Base-by-base conservation (phyloP, 148 eudicot species). In the Arctostaphylos glauca region DNA sequence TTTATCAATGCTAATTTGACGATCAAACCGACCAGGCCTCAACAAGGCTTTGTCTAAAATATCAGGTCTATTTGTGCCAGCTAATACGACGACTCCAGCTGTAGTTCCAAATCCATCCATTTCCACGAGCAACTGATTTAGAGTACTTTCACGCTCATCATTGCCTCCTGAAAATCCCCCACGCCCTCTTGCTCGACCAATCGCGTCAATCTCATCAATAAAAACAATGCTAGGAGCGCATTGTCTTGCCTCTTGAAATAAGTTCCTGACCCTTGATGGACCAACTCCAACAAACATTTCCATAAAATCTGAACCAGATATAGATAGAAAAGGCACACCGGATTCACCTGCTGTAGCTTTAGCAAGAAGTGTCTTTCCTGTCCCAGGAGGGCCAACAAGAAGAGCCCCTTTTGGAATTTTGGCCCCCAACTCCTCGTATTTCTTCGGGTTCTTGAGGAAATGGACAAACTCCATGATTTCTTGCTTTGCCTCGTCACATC, bases 281-380 rank as follows among this genome's bases (percentile, higher is more conserved):
- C 95, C 95, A 77, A 92, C 93, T 50, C 95, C 95, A 62, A 90
- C 92, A 86, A 92, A 92, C 95, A 91, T 89, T 74, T 92, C 95
- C 90, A 91, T 87, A 84, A 92, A 92, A 83, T 91, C 95, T n/a
- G 92, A 91, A 21, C 89, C 95, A 41, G 94, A 88, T 77, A 92
- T 88, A 10, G 94, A 91, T 15, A 92, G 82, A 62, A 92, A 92
- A 64, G 93, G 94, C 46, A 92, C 94, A 49, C 80, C 90, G 56
- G 92, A 89, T 83, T 92, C 95, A 43, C 95, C 95, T 7, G 95
- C 95, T 72, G 92, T 90, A 58, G 95, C 93, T 84, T 90, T 90
- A 12, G 93, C 93, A 23, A 92, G 92, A 81, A 92, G 93, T 14
- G 93, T 92, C 83, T 92, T 92, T 2, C 95, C 95, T 9, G 95